phyloP scores from a whole-genome alignment of 1,284 basidiomycete species.

The Marasmius sp. region DNA sequence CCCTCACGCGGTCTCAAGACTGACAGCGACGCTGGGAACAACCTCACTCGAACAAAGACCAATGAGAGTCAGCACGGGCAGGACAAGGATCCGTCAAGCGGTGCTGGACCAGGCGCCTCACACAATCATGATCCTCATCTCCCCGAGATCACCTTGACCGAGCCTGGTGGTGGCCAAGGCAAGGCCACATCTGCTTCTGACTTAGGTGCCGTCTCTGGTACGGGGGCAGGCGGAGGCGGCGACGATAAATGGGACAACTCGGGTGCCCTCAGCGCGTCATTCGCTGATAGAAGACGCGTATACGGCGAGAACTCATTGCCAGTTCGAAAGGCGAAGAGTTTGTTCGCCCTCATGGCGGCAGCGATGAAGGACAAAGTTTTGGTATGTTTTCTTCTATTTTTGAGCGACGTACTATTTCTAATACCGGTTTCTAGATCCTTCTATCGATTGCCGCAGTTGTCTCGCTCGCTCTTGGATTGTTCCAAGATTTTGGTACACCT shows the following conservation, averaged over 20 bases:
- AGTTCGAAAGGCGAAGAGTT: constrained; percentile 71
- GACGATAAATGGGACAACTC: constrained; percentile 23
- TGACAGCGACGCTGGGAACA: neutral
- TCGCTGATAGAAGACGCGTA: constrained; percentile 69
- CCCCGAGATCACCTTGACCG: constrained; percentile 44
- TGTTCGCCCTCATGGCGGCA: constrained; percentile 89
- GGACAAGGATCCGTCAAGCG: constrained; percentile 20
- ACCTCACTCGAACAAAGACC: neutral
- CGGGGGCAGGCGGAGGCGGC: constrained; percentile 8
- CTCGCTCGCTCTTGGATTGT: constrained; percentile 92
- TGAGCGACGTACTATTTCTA: constrained; percentile 4
- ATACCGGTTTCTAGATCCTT: constrained; percentile 59
- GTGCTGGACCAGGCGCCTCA: constrained; percentile 35
- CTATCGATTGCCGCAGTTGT: constrained; percentile 90
- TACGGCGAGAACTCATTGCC: constrained; percentile 89
- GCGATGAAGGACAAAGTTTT: constrained; percentile 96
- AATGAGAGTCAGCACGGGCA: constrained; percentile 13
- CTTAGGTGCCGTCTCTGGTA: neutral
- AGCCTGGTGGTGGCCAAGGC: constrained; percentile 32
- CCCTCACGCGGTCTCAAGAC: constrained; percentile 50
- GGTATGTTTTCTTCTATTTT: constrained; percentile 44
- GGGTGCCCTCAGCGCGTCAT: constrained; percentile 50
- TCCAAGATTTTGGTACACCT: constrained; percentile 85
- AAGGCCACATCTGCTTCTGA: constrained; percentile 11
- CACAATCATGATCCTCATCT: constrained; percentile 43